Base-by-base conservation (phyloP, 1,139 yeast species). In the Meyerozyma guilliermondii region DNA sequence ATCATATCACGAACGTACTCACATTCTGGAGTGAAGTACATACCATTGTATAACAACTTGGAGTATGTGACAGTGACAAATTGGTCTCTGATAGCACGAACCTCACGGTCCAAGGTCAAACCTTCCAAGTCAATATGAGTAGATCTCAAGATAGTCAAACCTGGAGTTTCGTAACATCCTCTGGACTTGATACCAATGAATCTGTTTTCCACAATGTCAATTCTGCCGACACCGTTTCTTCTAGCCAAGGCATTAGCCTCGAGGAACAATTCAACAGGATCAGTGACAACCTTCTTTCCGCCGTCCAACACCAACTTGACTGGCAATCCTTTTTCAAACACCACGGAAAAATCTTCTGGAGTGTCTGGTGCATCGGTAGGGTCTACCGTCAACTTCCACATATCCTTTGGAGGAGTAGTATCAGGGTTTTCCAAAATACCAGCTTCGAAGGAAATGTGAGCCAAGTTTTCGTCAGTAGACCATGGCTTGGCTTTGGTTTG, bases 101-200 rank as follows among this genome's bases (percentile, higher is more conserved):
- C 98, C 72, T 92, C 98, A 71, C 97, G 86, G 71, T 92, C 98
- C 60, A 92, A 75, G 38, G 95, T 92, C 60, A 92, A 81, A 59
- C 98, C 98, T 76, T 92, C 98, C 59, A 92, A 76, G 65, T 92
- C 98, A 64, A 92, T 81, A 71, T 92, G 98, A 42, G 98, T 87
- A 43, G 81, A 70, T 80, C 98, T 87, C 71, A 92, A 83, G 52
- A 92, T 68, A 51, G 98, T 91, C 61, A 92, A 81, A 66, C 98
- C 98, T 55, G 98, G 98, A 52, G 98, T 95, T 74, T 92, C 98
- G 74, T 92, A 92, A 76, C 98, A 92, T 46, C 98, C 98, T 78
- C 98, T 87, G 52, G 98, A 91, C 73, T 92, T 92, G 69, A 92
- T 87, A 67, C 98, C 98, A 62, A 92, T 92, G 68, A 92, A 92